Conservation (phyloP, 2,329 filamentous ascomycete genomes). For the Teratosphaeria viscida region DNA sequence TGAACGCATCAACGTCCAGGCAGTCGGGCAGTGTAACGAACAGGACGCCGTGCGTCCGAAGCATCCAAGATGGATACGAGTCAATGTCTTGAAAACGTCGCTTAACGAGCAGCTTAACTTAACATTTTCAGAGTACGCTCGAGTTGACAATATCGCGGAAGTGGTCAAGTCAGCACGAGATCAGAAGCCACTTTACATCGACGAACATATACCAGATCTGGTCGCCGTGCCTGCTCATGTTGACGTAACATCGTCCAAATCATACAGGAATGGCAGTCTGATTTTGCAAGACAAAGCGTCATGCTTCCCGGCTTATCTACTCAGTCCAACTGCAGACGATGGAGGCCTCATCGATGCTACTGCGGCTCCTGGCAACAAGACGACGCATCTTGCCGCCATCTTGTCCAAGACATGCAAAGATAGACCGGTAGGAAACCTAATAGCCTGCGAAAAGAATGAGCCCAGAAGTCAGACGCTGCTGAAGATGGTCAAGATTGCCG, state of each 20-base stretch:
- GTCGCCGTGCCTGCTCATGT: conserved; percentile 63
- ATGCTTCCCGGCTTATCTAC: conserved; percentile 85
- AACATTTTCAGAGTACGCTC: conserved; percentile 58
- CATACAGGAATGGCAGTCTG: conserved; percentile 66
- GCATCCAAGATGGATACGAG: conserved; percentile 83
- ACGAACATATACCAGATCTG: conserved; percentile 72
- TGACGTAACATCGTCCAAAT: conserved; percentile 61
- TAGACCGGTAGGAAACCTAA: conserved; percentile 43
- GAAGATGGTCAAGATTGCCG: conserved; percentile 74
- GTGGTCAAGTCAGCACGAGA: conserved; percentile 10
- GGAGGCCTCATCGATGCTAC: conserved; percentile 86
- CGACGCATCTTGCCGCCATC: conserved; percentile 71
- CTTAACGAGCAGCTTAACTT: conserved; percentile 61
- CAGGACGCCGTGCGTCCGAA: conserved; percentile 14
- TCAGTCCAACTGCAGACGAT: conserved; percentile 56
- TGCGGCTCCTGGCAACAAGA: conserved; percentile 94
- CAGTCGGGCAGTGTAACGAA: conserved; percentile 9
- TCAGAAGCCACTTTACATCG: conserved; percentile 54
- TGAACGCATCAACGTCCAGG: conserved; percentile 42
- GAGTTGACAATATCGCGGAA: conserved; percentile 20
- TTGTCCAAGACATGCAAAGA: conserved; percentile 42
- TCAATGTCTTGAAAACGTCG: conserved; percentile 68
- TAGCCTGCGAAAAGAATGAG: conserved; percentile 70
- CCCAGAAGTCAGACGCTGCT: conserved; percentile 62
- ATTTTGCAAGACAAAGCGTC: conserved; percentile 96